Base-by-base conservation (phyloP, 2,329 filamentous ascomycete species). In the Sphaceloma murrayae region DNA sequence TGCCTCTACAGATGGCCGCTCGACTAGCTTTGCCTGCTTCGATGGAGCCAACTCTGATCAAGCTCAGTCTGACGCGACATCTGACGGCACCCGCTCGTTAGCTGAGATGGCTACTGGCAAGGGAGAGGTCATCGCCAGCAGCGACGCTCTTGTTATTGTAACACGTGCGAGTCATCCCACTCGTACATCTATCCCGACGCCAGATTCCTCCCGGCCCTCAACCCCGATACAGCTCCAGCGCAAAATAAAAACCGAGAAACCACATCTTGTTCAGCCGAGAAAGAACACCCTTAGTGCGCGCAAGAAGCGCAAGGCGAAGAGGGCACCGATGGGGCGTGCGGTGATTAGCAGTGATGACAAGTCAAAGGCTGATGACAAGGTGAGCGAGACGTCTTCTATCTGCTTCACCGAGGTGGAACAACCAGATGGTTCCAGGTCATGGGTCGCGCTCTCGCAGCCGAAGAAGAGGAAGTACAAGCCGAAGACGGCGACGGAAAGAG, bases 401-500 rank as follows among this genome's bases (percentile, higher is more conserved):
- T 27, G 13, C 21, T 21, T 14, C 16, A 43, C 27, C 14, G 3
- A 6, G 10, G 18, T 34, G 13, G 30, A 51, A 40, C 50, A 54
- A 26, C 24, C 24, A 11, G 24, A 27, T 19, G 36, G 11, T 29
- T 29, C n/a, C 36, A 40, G 11, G 14, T 27, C 2, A 16, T 40
- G 9, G 53, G 40, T 46, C 43, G 17, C 51, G 48, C 31, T 50
- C 49, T 46, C 18, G 9, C 27, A 47, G 48, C 26, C 26, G 11
- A 42, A 21, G 45, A 46, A 14, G 39, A 32, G 19, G 39, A 43
- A 19, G 32, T 29, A 39, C 5, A 27, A 33, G 13, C 13, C 21
- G 64, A 58, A 67, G 24, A 39, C 43, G 11, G 16, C 22, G 11
- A 34, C 32, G 8, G 19, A 45, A 32, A 40, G 36, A 26, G 36